Conservation (phyloP, 139 green algal genomes). For the Yamagishiella unicocca region DNA sequence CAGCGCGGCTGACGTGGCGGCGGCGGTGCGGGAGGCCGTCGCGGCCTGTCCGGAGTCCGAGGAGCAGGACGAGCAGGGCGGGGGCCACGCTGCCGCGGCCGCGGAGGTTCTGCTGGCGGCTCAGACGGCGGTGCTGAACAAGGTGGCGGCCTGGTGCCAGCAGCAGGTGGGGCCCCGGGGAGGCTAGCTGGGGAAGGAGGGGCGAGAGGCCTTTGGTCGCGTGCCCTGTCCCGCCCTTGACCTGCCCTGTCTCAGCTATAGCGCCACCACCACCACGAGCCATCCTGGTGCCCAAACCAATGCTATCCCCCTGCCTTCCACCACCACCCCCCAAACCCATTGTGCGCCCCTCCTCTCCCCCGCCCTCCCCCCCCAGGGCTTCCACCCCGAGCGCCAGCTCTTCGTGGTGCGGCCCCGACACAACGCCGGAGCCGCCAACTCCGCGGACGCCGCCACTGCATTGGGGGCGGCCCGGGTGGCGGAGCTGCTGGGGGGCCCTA, state of each 20-base stretch:
- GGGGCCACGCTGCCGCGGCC: neutral
- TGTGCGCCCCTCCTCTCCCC: neutral
- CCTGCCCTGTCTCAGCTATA: too few species aligned
- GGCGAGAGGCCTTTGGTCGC: too few species aligned
- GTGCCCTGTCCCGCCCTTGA: too few species aligned
- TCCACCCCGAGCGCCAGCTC: neutral
- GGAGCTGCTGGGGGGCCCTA: neutral
- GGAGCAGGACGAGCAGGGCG: neutral
- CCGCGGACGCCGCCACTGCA: neutral
- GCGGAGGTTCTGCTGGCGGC: neutral
- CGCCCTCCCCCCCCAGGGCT: neutral
- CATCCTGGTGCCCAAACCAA: too few species aligned
- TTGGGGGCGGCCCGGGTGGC: slow-evolving; percentile 1
- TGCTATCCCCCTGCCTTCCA: neutral
- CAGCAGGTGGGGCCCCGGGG: slow-evolving; percentile 5
- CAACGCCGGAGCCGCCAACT: neutral
- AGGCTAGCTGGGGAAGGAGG: neutral
- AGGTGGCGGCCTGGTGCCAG: slow-evolving; percentile 16
- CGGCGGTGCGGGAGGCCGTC: neutral
- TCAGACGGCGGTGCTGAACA: neutral
- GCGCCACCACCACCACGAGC: too few species aligned
- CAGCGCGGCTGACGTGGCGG: neutral
- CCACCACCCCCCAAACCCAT: too few species aligned
- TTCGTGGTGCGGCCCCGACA: slow-evolving; percentile 6
- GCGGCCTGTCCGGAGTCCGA: neutral